These are phyloP conservation scores for Penicillium cataractarum DNA, from an alignment of 495 filamentous ascomycete genomes.

Conservation along the genomic window DNA sequence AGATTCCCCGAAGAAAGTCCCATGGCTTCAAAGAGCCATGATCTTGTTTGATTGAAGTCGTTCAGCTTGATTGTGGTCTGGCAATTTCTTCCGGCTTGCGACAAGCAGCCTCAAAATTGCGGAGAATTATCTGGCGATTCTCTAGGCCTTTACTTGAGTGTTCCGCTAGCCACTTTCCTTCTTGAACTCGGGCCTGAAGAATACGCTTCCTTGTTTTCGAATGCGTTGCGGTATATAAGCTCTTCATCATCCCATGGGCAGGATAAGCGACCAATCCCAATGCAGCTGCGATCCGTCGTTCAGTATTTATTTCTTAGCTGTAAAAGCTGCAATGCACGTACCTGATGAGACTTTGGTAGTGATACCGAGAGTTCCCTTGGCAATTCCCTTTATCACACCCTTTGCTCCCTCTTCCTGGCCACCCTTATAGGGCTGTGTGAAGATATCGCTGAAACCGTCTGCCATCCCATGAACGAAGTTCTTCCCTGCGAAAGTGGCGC, in stretches of 20 bases:
- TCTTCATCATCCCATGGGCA: slow-evolving; percentile 19
- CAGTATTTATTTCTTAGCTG: background rate
- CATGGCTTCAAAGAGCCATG: no score
- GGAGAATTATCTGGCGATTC: background rate
- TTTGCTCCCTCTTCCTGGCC: slow-evolving; percentile 60
- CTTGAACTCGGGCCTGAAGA: slow-evolving; percentile 1
- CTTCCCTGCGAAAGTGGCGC: slow-evolving; percentile 39
- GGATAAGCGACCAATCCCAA: slow-evolving; percentile 21
- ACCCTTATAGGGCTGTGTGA: slow-evolving; percentile 66
- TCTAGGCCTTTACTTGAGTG: background rate
- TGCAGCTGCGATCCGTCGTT: slow-evolving; percentile 5
- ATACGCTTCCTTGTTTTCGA: slow-evolving; percentile 16
- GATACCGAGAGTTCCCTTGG: slow-evolving; percentile 75
- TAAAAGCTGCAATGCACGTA: slow-evolving; percentile 13
- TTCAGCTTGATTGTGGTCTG: background rate
- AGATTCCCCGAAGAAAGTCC: no score
- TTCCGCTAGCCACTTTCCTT: background rate
- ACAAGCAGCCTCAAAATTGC: background rate
- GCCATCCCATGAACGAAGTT: slow-evolving; percentile 73
- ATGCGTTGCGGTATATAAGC: slow-evolving; percentile 16
- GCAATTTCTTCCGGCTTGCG: background rate
- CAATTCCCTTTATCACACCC: slow-evolving; percentile 68
- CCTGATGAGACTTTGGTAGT: slow-evolving; percentile 61
- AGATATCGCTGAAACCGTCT: slow-evolving; percentile 73
- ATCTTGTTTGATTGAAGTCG: background rate